Percentiles rank a stretch among this genome's conserved stretches.
These are phyloP conservation scores for Wickerhamiella qilinensis DNA, from an alignment of 805 yeast species.

Conservation along the genomic window DNA sequence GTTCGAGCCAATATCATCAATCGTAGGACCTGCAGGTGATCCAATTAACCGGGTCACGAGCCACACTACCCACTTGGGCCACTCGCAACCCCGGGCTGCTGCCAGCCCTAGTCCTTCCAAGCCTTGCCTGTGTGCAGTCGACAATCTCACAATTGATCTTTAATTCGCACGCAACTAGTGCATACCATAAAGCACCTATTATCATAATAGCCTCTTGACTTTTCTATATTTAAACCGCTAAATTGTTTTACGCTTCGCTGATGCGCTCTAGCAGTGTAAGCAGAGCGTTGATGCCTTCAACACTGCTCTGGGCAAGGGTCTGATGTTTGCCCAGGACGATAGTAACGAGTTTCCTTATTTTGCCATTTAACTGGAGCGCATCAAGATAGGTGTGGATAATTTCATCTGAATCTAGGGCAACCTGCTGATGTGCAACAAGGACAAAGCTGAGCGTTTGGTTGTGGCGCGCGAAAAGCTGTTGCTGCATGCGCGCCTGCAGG, in stretches of 20 bases:
- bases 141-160: no score
- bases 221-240: no score
- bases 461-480: slow-evolving; percentile 6
- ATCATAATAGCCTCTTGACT: no score
- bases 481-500: slow-evolving; percentile 18
- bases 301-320: slow-evolving; percentile 17
- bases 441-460: slow-evolving; percentile 13
- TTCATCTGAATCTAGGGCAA: slow-evolving; percentile 18
- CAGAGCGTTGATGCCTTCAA: slow-evolving; percentile 21
- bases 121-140: no score
- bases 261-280: slow-evolving; percentile 15
- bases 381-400: slow-evolving; percentile 19
- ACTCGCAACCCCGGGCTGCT: no score
- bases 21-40: no score
- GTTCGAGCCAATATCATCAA: no score
- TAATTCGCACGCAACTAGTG: no score
- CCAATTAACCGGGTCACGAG: no score
- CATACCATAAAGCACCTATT: no score
- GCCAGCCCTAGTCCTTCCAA: no score
- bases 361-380: slow-evolving; percentile 3
- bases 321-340: slow-evolving; percentile 19
- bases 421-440: slow-evolving; percentile 15
- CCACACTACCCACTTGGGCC: no score
- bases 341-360: slow-evolving; percentile 13
- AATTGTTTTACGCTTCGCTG: background rate